Evolutionary conservation across 768 basidiomycete species (phyloP).

Genomic region (Kwoniella bestiolae): DNA sequence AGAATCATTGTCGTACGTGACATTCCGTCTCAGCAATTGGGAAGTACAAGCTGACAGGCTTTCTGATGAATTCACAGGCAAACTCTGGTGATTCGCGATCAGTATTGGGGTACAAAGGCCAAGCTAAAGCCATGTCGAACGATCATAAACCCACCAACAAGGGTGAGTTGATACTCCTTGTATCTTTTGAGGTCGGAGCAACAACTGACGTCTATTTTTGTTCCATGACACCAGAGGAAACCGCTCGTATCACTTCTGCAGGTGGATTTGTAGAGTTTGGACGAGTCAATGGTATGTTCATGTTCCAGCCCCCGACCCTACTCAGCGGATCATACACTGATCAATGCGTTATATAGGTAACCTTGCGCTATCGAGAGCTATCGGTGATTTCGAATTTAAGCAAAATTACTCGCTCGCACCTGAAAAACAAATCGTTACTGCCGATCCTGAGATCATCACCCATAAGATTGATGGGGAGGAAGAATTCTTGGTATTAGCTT

Average conservation of each 20-base stretch:
- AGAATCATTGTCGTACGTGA: conserved; percentile 63
- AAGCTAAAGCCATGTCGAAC: conserved; percentile 83
- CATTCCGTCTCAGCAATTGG: neutral
- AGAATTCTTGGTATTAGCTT: conserved; percentile 94
- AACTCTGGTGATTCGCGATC: conserved; percentile 97
- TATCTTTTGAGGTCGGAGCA: neutral
- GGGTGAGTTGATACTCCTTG: conserved; percentile 62
- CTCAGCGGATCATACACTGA: neutral
- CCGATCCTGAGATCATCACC: conserved; percentile 84
- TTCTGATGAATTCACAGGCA: conserved; percentile 64
- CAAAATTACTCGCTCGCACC: conserved; percentile 79
- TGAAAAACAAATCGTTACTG: conserved; percentile 92
- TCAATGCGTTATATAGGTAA: conserved; percentile 67
- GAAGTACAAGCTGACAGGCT: conserved; percentile 3
- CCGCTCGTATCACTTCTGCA: conserved; percentile 79
- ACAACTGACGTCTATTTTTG: neutral
- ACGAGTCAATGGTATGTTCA: conserved; percentile 81
- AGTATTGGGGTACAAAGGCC: conserved; percentile 81
- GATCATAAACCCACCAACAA: conserved; percentile 95
- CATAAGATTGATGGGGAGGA: conserved; percentile 86
- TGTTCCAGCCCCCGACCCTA: neutral
- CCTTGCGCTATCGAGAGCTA: conserved; percentile 87
- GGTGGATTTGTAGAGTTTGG: conserved; percentile 97
- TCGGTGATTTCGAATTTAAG: conserved; percentile 99
- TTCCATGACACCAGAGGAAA: conserved; percentile 67